Conservation (phyloP, 129 eudicot species). For the Cynara cardunculus region DNA sequence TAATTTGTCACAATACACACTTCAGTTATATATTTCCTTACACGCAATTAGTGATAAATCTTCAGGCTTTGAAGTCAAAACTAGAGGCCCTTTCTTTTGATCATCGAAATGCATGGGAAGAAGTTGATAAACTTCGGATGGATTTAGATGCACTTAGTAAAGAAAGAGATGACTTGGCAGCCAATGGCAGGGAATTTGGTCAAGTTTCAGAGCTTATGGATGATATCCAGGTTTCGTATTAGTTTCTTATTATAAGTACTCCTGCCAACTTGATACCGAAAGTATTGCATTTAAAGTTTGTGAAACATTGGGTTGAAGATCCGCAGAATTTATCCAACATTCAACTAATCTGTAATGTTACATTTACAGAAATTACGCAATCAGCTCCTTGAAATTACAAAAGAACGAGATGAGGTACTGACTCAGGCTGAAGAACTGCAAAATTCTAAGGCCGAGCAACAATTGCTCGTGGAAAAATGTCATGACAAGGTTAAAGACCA, state of each 20-base stretch:
- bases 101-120: slow-evolving; percentile 44
- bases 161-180: slow-evolving; percentile 42
- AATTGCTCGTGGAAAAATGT: slow-evolving; percentile 9
- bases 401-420: slow-evolving; percentile 25
- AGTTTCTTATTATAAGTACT: slow-evolving; percentile 1
- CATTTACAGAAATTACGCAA: slow-evolving; percentile 13
- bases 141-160: slow-evolving; percentile 37
- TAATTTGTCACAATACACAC: neutral
- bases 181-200: slow-evolving; percentile 33
- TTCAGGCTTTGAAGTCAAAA: slow-evolving; percentile 38
- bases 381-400: slow-evolving; percentile 24
- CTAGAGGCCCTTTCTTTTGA: slow-evolving; percentile 39
- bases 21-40: neutral
- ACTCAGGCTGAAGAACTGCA: slow-evolving; percentile 23
- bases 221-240: slow-evolving; percentile 40
- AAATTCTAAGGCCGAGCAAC: slow-evolving; percentile 23
- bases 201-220: slow-evolving; percentile 16
- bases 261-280: neutral
- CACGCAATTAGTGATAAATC: slow-evolving; percentile 7
- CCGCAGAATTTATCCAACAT: neutral
- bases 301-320: neutral
- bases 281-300: neutral
- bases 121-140: slow-evolving; percentile 45
- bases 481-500: slow-evolving; percentile 27
- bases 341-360: neutral